phyloP scores from a whole-genome alignment of 2,329 filamentous ascomycete genomes.

The Cladosporium cucumerinum region DNA sequence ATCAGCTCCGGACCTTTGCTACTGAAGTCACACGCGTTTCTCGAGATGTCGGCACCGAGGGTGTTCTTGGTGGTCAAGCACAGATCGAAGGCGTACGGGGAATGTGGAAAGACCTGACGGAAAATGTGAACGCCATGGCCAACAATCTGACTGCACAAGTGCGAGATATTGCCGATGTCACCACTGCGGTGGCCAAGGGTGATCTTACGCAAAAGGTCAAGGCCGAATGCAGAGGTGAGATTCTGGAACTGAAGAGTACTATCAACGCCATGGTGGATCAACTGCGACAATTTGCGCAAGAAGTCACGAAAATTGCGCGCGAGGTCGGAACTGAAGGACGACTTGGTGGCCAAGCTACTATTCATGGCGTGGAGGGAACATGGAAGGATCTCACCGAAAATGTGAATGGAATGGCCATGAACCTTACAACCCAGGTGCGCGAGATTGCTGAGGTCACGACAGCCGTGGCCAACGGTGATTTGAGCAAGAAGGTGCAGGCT shows the following conservation, averaged over 20 bases:
- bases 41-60: constrained; percentile 62
- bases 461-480: constrained; percentile 50
- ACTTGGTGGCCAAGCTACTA: constrained; percentile 51
- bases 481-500: constrained; percentile 52
- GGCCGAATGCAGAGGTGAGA: constrained; percentile 52
- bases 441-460: constrained; percentile 54
- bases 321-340: constrained; percentile 53
- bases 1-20: constrained; percentile 62
- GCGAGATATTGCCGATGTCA: constrained; percentile 52
- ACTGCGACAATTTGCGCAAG: constrained; percentile 51
- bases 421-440: constrained; percentile 49
- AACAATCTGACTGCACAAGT: constrained; percentile 53
- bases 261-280: constrained; percentile 55
- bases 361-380: constrained; percentile 52
- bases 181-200: constrained; percentile 51
- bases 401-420: constrained; percentile 54
- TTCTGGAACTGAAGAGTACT: constrained; percentile 50
- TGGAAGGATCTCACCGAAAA: constrained; percentile 55
- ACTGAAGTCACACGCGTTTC: constrained; percentile 64
- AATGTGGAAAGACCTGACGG: constrained; percentile 64
- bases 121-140: constrained; percentile 54
- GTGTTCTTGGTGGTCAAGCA: constrained; percentile 61
- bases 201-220: constrained; percentile 52
- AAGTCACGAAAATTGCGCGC: constrained; percentile 52
- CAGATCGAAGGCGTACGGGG: constrained; percentile 63